phyloP scores from a whole-genome alignment of 352 stramenopile species.

The Globisporangium emineosum region DNA sequence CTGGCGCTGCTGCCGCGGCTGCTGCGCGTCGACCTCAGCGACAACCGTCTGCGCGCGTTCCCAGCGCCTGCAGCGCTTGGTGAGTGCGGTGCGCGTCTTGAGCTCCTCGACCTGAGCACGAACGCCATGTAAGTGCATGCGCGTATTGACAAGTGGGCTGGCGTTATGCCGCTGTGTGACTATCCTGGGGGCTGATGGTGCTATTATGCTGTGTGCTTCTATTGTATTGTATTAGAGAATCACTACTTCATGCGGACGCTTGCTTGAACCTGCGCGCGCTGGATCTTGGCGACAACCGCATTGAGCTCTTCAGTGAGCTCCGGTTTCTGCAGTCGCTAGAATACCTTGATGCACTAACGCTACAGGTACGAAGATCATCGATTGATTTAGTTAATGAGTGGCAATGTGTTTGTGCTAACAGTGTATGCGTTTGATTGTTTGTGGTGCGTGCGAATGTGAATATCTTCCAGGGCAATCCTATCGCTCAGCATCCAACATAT shows the following conservation, averaged over 20 bases:
- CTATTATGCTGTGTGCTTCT: neutral
- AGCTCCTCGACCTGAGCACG: conserved; percentile 45
- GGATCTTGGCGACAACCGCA: conserved; percentile 39
- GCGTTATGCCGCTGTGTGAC: neutral
- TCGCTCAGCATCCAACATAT: conserved; percentile 36
- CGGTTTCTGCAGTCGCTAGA: conserved; percentile 43
- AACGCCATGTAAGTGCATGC: conserved; percentile 45
- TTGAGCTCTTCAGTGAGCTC: conserved; percentile 56
- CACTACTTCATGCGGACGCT: conserved; percentile 29
- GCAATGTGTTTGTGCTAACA: neutral
- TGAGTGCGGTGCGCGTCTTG: conserved; percentile 25
- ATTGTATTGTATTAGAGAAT: conserved; percentile 27
- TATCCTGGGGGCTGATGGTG: neutral
- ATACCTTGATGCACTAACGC: conserved; percentile 35
- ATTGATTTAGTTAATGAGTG: neutral
- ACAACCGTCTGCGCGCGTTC: conserved; percentile 41
- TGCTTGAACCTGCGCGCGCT: conserved; percentile 36
- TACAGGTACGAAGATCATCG: conserved; percentile 24
- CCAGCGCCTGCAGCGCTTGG: conserved; percentile 34
- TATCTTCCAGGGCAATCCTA: conserved; percentile 43
- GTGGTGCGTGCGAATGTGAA: neutral
- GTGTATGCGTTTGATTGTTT: neutral
- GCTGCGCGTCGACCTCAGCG: conserved; percentile 55
- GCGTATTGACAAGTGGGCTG: neutral
- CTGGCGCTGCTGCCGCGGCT: conserved; percentile 51